These are phyloP conservation scores for Kalaharituber pfeilii DNA, from an alignment of 2,329 filamentous ascomycete species.

Conservation along the genomic window DNA sequence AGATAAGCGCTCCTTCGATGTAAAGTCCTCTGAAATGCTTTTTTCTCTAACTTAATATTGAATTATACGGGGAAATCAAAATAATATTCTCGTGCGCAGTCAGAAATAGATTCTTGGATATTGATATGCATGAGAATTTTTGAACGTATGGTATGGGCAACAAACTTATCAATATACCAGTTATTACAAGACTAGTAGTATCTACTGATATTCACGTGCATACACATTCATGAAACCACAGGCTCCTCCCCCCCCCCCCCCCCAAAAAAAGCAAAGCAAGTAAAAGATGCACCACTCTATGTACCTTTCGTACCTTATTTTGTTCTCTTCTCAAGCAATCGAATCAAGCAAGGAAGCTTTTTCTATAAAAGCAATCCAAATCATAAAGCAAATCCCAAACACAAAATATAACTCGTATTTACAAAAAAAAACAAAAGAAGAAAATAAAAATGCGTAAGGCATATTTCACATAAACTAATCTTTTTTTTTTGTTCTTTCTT, in stretches of 20 bases:
- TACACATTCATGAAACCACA: neutral
- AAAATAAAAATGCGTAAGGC: neutral
- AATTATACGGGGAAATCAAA: neutral
- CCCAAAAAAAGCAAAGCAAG: neutral
- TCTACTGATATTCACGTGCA: neutral
- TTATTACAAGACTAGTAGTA: neutral
- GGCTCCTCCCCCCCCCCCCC: neutral
- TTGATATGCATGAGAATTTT: neutral
- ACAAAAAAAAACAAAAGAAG: slow-evolving; percentile 1
- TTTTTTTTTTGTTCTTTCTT: too few species aligned
- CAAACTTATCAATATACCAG: neutral
- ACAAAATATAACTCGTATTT: too few species aligned
- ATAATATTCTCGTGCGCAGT: neutral
- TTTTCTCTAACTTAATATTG: neutral
- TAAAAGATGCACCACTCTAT: too few species aligned
- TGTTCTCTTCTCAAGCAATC: too few species aligned
- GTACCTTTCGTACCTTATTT: too few species aligned
- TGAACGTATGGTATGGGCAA: neutral
- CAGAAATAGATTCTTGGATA: neutral
- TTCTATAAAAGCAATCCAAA: neutral
- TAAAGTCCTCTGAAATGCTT: too few species aligned
- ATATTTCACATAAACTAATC: neutral
- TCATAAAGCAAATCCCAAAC: too few species aligned
- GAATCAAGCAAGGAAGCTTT: too few species aligned
- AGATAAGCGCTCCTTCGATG: too few species aligned